A percentile compares a stretch with the other conserved stretches of the same genome.
phyloP scores from a whole-genome alignment of 257 asterid species.

The Fraxinus excelsior region DNA sequence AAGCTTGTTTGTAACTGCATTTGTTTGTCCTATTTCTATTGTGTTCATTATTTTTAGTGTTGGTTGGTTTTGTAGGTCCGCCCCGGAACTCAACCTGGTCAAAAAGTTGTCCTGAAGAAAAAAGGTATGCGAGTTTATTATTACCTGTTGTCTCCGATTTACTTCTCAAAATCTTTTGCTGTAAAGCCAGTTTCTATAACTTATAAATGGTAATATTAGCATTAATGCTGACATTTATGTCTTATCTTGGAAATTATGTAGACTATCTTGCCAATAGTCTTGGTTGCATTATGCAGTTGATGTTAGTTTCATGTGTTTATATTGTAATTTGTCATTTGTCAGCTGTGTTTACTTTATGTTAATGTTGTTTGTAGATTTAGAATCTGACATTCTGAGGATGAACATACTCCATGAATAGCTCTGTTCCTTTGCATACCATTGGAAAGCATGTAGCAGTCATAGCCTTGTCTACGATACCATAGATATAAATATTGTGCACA shows the following conservation, averaged over 20 bases:
- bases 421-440: background rate
- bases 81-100: constrained; percentile 96
- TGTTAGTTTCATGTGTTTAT: background rate
- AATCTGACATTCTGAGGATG: background rate
- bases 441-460: background rate
- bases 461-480: background rate
- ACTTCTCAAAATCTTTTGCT: constrained; percentile 8
- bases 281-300: constrained; percentile 6
- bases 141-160: constrained; percentile 14
- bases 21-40: background rate
- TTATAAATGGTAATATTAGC: background rate
- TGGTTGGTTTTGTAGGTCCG: constrained; percentile 60
- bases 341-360: background rate
- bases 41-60: background rate
- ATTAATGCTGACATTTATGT: background rate
- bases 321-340: background rate
- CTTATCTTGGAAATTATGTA: background rate
- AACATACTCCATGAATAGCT: background rate
- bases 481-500: background rate
- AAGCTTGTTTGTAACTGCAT: background rate
- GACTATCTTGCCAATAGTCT: background rate
- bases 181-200: constrained; percentile 5
- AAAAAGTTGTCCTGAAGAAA: constrained; percentile 80
- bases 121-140: constrained; percentile 51
- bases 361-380: background rate